phyloP scores from a whole-genome alignment of 2,329 filamentous ascomycete genomes.

The Fusarium lateritium region DNA sequence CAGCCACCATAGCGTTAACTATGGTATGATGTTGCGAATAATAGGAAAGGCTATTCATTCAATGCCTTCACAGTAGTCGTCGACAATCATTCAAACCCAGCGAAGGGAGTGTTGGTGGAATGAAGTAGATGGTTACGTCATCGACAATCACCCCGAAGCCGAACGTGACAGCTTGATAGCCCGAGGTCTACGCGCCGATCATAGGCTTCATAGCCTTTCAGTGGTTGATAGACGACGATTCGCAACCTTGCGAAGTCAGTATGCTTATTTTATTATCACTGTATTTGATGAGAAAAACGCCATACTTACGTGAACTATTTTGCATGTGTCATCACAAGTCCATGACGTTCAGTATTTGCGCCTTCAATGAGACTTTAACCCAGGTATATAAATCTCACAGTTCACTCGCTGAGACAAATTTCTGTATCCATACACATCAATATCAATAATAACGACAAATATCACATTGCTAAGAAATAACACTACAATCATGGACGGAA shows the following conservation, averaged over 20 bases:
- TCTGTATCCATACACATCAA: neutral
- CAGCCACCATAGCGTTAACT: no score
- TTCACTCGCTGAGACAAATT: neutral
- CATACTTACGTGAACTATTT: neutral
- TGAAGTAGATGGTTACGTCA: neutral
- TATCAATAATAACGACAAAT: neutral
- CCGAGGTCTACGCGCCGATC: no score
- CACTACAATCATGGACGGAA: slow-evolving; percentile 7
- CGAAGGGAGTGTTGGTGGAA: no score
- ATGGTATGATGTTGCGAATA: no score
- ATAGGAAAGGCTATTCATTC: no score
- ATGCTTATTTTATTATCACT: slow-evolving; percentile 1
- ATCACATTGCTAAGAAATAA: neutral
- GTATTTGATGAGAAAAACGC: neutral
- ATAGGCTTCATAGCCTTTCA: no score
- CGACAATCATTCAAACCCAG: no score
- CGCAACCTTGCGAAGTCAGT: neutral
- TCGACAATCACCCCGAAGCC: neutral
- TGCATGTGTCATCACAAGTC: neutral
- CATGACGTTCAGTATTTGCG: neutral
- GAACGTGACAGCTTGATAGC: neutral
- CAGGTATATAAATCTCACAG: neutral
- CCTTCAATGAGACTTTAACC: neutral
- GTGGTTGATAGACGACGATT: neutral
- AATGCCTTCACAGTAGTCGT: no score